Conservation (phyloP, 2,329 filamentous ascomycete genomes). For the Ambrosiella cleistominuta region DNA sequence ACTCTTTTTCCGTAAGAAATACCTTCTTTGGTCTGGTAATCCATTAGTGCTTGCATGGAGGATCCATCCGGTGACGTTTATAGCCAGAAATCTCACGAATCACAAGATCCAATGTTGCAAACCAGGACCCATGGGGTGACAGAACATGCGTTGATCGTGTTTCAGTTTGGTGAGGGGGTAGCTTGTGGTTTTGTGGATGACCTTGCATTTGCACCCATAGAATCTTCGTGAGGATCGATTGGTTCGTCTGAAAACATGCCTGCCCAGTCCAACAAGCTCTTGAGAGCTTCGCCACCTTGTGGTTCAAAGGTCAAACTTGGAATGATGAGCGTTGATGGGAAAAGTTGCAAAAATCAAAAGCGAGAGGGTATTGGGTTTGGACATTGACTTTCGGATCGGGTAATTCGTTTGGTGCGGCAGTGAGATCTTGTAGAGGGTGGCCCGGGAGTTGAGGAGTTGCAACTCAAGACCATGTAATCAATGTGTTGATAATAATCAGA, state of each 20-base stretch:
- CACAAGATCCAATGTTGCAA: neutral
- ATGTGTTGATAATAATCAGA: no score
- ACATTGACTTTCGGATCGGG: no score
- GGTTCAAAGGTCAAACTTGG: neutral
- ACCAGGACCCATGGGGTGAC: neutral
- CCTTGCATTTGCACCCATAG: no score
- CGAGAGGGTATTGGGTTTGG: neutral
- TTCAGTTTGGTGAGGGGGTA: conserved; percentile 2
- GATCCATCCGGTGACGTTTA: neutral
- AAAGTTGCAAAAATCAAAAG: neutral
- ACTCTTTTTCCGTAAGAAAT: no score
- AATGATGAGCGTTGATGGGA: neutral
- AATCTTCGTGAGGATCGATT: no score
- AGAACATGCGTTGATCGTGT: conserved; percentile 3
- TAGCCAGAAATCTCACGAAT: neutral
- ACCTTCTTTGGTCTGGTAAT: neutral
- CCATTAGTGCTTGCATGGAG: neutral
- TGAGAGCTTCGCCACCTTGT: no score
- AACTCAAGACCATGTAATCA: no score
- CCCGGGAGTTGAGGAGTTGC: no score
- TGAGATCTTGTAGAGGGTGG: no score
- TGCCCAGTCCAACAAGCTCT: no score
- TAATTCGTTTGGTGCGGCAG: no score
- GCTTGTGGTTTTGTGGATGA: neutral
- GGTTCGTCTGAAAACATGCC: no score